Percentiles rank a stretch among this genome's conserved stretches.
These are phyloP conservation scores for Anthostomella pinea DNA, from an alignment of 2,329 filamentous ascomycete genomes.

Conservation along the genomic window DNA sequence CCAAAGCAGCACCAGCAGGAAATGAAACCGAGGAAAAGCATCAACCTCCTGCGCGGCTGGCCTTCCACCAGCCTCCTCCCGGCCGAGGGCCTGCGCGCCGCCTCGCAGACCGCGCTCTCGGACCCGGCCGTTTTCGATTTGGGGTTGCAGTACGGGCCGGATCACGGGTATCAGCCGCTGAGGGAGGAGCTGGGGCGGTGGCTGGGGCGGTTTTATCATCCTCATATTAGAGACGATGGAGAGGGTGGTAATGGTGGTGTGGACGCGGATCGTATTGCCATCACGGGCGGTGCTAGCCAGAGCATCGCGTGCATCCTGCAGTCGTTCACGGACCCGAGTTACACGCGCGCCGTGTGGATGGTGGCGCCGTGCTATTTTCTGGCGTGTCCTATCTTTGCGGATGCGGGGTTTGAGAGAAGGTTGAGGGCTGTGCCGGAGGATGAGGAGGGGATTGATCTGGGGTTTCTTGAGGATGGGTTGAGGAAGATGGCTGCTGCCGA, in stretches of 20 bases:
- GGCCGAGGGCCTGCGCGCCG: constrained; percentile 56
- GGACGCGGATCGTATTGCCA: constrained; percentile 60
- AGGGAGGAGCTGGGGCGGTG: constrained; percentile 67
- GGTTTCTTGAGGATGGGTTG: constrained; percentile 15
- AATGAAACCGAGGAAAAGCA: constrained; percentile 32
- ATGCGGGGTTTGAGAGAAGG: constrained; percentile 68
- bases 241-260: constrained; percentile 27
- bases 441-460: constrained; percentile 70
- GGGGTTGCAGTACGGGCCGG: constrained; percentile 76
- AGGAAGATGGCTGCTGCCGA: too few relatives aligned
- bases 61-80: constrained; percentile 64
- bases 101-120: constrained; percentile 59
- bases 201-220: constrained; percentile 61
- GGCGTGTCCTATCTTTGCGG: constrained; percentile 81
- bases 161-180: constrained; percentile 69
- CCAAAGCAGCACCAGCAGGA: neutral
- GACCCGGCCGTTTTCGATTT: constrained; percentile 56
- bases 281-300: constrained; percentile 84
- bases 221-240: constrained; percentile 24
- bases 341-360: constrained; percentile 75
- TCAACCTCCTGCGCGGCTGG: constrained; percentile 69
- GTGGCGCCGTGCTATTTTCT: constrained; percentile 81
- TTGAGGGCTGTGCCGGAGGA: constrained; percentile 74
- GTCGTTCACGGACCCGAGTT: constrained; percentile 75
- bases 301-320: constrained; percentile 74